phyloP scores from a whole-genome alignment of 1,139 yeast species.

The Protomyces pachydermus region DNA sequence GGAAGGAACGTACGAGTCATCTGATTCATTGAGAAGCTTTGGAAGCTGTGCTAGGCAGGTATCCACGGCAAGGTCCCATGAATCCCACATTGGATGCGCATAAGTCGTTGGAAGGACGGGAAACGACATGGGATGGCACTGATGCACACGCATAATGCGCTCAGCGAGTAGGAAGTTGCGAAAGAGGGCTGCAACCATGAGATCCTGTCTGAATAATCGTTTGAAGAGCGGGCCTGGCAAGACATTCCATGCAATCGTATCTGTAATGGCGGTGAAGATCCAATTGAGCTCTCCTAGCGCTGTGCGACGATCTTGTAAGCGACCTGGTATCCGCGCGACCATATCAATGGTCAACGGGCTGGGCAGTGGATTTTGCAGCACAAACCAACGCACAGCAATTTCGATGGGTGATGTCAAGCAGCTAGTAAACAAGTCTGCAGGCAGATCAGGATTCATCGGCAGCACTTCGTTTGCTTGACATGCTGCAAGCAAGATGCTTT shows the following conservation, averaged over 20 bases:
- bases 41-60: conserved; percentile 66
- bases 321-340: conserved; percentile 68
- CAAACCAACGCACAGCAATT: conserved; percentile 85
- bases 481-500: conserved; percentile 91
- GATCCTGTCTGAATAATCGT: conserved; percentile 84
- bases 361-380: conserved; percentile 64
- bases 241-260: conserved; percentile 96
- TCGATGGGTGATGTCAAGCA: conserved; percentile 95
- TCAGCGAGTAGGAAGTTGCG: conserved; percentile 87
- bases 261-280: conserved; percentile 97
- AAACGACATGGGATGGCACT: conserved; percentile 90
- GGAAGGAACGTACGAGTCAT: conserved; percentile 69
- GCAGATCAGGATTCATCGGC: conserved; percentile 91
- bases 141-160: conserved; percentile 87
- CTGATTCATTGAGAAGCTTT: conserved; percentile 38
- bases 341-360: conserved; percentile 38
- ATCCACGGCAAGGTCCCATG: conserved; percentile 97
- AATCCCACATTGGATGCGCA: conserved; percentile 92
- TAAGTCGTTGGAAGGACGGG: conserved; percentile 85
- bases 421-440: conserved; percentile 93
- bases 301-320: conserved; percentile 84
- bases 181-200: conserved; percentile 94
- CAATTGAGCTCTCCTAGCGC: conserved; percentile 95
- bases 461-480: conserved; percentile 79
- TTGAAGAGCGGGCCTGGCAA: conserved; percentile 84